A percentile compares a stretch with the other conserved stretches of the same genome.
Evolutionary conservation across 352 stramenopile species (phyloP).

Genomic region (Phytophthora melonis): DNA sequence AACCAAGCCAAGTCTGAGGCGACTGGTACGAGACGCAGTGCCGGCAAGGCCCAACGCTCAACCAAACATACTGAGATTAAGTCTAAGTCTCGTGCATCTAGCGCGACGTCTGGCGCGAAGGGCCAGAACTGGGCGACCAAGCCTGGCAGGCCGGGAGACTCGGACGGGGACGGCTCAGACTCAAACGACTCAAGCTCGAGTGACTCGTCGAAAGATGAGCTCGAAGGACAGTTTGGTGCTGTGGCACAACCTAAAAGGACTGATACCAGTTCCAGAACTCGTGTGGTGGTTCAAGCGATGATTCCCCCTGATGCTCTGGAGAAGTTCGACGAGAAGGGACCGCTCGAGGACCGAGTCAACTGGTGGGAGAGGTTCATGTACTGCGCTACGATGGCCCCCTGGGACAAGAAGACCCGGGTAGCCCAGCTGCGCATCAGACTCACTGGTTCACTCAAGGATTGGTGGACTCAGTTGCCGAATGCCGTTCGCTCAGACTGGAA

Average conservation of each 20-base stretch:
- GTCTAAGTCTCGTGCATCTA: no score
- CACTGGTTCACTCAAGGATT: neutral
- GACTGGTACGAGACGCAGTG: no score
- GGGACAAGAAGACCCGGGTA: neutral
- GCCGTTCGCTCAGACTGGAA: neutral
- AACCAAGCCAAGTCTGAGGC: no score
- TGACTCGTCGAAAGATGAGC: neutral
- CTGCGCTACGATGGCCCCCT: neutral
- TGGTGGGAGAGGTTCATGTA: constrained; percentile 16
- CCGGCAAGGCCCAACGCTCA: no score
- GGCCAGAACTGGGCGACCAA: no score
- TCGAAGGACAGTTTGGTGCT: neutral
- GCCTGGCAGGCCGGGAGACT: no score
- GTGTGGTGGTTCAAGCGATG: neutral
- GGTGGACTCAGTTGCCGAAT: neutral
- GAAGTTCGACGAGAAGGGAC: neutral
- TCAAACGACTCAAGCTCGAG: neutral
- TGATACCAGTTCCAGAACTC: neutral
- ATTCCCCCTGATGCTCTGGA: neutral
- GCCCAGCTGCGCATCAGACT: neutral
- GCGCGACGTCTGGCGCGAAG: no score
- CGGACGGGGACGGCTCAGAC: no score
- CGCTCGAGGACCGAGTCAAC: neutral
- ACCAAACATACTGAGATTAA: no score
- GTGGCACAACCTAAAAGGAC: neutral